Percentiles rank a stretch among this genome's conserved stretches.
These are phyloP conservation scores for Delphinella strobiligena DNA, from an alignment of 2,329 filamentous ascomycete species.

Conservation along the genomic window DNA sequence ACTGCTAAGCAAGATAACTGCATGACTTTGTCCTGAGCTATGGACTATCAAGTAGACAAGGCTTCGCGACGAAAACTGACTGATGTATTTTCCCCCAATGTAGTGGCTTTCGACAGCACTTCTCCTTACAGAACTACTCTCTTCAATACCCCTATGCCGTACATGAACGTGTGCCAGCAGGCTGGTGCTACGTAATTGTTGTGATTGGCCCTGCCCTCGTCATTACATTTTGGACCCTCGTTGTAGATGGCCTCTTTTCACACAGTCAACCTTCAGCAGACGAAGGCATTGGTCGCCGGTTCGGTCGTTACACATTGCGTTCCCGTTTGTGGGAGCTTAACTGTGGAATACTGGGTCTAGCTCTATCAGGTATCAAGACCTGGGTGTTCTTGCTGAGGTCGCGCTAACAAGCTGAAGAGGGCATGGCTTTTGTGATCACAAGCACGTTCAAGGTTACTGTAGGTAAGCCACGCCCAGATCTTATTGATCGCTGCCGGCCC, in stretches of 20 bases:
- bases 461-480: conserved; percentile 47
- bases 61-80: no score
- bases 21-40: no score
- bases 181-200: conserved; percentile 36
- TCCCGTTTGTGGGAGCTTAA: conserved; percentile 51
- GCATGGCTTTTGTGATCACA: conserved; percentile 2
- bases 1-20: no score
- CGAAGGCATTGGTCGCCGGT: conserved; percentile 23
- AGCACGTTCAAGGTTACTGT: conserved; percentile 46
- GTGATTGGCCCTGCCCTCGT: conserved; percentile 37
- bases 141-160: conserved; percentile 47
- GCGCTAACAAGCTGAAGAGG: background rate
- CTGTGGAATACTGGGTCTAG: conserved; percentile 45
- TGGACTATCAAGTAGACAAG: no score
- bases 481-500: conserved; percentile 44
- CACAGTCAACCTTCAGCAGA: conserved; percentile 24
- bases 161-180: conserved; percentile 42
- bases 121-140: conserved; percentile 43
- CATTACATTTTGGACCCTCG: conserved; percentile 43
- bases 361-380: conserved; percentile 44
- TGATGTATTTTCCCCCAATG: background rate
- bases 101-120: conserved; percentile 42
- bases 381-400: conserved; percentile 14
- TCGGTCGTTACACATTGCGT: conserved; percentile 39
- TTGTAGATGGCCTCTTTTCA: conserved; percentile 48